Conservation (phyloP, 2,329 filamentous ascomycete species). For the Shiraia sp. region DNA sequence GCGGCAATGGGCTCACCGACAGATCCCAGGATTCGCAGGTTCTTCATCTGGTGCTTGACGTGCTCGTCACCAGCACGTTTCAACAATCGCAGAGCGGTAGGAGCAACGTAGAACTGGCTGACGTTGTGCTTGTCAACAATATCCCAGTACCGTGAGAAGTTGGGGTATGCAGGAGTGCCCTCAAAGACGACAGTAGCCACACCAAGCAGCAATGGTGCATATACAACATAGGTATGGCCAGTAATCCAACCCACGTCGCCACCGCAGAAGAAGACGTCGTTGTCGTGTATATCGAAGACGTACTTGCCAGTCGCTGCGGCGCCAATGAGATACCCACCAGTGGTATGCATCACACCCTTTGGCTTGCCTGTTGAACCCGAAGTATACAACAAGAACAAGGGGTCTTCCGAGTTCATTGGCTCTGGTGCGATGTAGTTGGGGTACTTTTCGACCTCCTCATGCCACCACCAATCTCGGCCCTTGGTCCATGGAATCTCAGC, state of each 20-base stretch:
- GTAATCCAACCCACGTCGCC: conserved; percentile 99
- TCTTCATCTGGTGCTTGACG: conserved; percentile 86
- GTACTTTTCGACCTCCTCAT: conserved; percentile 97
- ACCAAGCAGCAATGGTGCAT: conserved; percentile 89
- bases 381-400: conserved; percentile 96
- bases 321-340: conserved; percentile 90
- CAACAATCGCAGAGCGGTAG: conserved; percentile 86
- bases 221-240: conserved; percentile 97
- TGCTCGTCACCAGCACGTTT: conserved; percentile 95
- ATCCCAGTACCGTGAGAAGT: conserved; percentile 99
- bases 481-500: conserved; percentile 88
- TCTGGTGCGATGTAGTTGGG: conserved; percentile 89
- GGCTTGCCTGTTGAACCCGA: conserved; percentile 98
- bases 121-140: conserved; percentile 94
- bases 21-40: conserved; percentile 86
- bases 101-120: conserved; percentile 97
- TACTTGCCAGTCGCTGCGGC: conserved; percentile 95
- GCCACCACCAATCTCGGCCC: conserved; percentile 95
- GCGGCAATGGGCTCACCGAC: conserved; percentile 97
- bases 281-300: conserved; percentile 95
- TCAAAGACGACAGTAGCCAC: conserved; percentile 96
- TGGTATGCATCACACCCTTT: conserved; percentile 98
- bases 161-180: conserved; percentile 94
- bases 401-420: conserved; percentile 89
- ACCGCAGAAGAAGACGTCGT: conserved; percentile 94